phyloP scores from a whole-genome alignment of 1,284 basidiomycete genomes.

The Ceraceosorus bombacis region DNA sequence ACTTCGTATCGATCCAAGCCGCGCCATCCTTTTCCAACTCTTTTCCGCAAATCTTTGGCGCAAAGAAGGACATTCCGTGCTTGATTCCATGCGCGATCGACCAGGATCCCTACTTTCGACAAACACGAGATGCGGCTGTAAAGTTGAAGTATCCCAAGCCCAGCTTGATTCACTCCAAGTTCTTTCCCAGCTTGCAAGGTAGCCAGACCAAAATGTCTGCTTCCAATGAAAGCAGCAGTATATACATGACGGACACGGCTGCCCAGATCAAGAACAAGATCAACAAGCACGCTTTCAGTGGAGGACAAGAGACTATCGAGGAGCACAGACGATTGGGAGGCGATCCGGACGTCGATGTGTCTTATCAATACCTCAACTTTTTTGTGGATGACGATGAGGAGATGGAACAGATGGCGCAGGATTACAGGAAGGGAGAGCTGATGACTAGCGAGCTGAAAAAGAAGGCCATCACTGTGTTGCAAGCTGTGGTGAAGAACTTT shows the following conservation, averaged over 20 bases:
- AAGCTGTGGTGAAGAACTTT: conserved; percentile 77
- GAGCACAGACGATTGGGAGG: conserved; percentile 83
- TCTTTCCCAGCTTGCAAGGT: conserved; percentile 96
- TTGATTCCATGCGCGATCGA: conserved; percentile 98
- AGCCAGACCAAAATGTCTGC: conserved; percentile 99
- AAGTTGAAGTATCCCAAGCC: conserved; percentile 96
- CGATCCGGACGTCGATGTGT: conserved; percentile 88
- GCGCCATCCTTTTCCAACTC: conserved; percentile 96
- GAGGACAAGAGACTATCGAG: conserved; percentile 71
- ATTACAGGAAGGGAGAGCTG: conserved; percentile 80
- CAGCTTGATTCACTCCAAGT: conserved; percentile 82
- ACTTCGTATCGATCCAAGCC: conserved; percentile 96
- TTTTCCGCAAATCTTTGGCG: conserved; percentile 95
- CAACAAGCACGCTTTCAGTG: conserved; percentile 59
- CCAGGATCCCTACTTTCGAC: conserved; percentile 84
- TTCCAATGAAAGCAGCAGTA: conserved; percentile 77
- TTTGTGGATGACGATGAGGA: conserved; percentile 91
- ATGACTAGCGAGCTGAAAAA: conserved; percentile 89
- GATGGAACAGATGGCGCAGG: conserved; percentile 67
- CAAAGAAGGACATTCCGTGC: conserved; percentile 72
- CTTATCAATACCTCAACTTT: conserved; percentile 93
- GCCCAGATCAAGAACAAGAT: conserved; percentile 98
- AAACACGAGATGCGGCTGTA: conserved; percentile 87
- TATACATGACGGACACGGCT: conserved; percentile 89
- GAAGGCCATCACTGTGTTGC: conserved; percentile 74